Evolutionary conservation across 108 stramenopile species (phyloP), one percentile per base, ranked within the genome.

Genomic region (Cyclotella distinguenda): DNA sequence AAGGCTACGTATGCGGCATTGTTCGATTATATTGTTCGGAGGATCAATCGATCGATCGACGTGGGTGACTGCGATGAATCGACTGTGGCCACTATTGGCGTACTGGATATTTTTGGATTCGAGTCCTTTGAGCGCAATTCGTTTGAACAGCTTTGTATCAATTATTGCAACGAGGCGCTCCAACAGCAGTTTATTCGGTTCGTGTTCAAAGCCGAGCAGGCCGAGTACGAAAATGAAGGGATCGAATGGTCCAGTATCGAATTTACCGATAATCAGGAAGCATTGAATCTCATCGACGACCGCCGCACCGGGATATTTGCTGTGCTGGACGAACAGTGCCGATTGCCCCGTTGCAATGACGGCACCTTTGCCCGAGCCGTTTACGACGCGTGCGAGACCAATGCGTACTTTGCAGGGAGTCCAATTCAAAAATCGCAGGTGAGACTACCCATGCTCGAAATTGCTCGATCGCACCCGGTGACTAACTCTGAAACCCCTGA

Each of bases 61-160:
- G 80, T 83, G 6, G 49, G 52, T 11, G 66, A 57, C 31, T 21
- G 43, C 28, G 61, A 64, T 18, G 81, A 74, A 83, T 73, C 78
- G 21, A 83, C 77, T 25, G 67, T 68, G 11, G 80, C 89, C 8
- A 89, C 89, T 21, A 97, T 98, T 46, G 97, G 97, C 42, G 91
- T 99, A 26, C 77, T 99, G 19, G 99, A 99, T 68, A 99, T 99
- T 56, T 99, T 99, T 76, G 99, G 99, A 23, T 99, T 99, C 66
- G 99, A 99, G 72, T 92, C 91, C 27, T 99, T 99, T 66, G 80
- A 83, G 8, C 59, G 56, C 33, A 97, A 97, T 70, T 87, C 87
- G 18, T 98, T 97, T 67, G 96, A 97, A 73, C 96, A 98, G 70
- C 81, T 97, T 22, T 97, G 96, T 69, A 98, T 98, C 82, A 98